These are phyloP conservation scores for Nicotiana obtusifolia DNA, from an alignment of 257 asterid species.

Conservation along the genomic window DNA sequence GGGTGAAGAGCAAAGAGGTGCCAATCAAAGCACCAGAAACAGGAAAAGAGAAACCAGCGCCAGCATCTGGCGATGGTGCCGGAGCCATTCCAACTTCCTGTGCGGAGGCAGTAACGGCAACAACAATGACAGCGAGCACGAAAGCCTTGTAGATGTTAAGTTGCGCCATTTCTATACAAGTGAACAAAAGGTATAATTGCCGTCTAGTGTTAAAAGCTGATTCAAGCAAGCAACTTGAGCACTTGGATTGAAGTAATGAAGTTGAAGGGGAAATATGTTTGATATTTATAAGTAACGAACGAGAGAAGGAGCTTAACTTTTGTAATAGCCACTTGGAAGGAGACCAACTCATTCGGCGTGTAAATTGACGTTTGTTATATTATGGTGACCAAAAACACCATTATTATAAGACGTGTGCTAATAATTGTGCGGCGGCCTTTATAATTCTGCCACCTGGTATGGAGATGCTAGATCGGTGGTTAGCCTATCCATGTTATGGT, in stretches of 20 bases:
- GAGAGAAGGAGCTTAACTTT: background rate
- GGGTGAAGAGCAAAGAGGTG: background rate
- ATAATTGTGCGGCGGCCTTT: background rate
- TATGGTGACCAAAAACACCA: no score
- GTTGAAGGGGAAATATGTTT: background rate
- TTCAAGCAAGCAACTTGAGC: background rate
- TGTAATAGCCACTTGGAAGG: no score
- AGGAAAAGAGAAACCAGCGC: background rate
- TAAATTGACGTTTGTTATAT: no score
- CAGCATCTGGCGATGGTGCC: background rate
- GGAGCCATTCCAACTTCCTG: conserved; percentile 20
- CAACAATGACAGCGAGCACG: conserved; percentile 10
- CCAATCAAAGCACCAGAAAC: background rate
- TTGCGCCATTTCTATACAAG: conserved; percentile 35
- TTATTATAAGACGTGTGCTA: no score
- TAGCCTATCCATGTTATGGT: background rate
- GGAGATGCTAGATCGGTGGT: background rate
- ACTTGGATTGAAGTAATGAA: background rate
- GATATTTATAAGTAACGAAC: background rate
- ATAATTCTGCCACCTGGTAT: background rate
- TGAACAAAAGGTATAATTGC: no score
- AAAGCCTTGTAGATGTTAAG: conserved; percentile 5
- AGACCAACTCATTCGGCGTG: background rate
- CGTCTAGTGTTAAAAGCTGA: no score
- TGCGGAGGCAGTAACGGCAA: conserved; percentile 29